A percentile compares a stretch with the other conserved stretches of the same genome.
These are phyloP conservation scores for Sugiyamaella floridensis DNA, from an alignment of 805 yeast species.

Conservation along the genomic window DNA sequence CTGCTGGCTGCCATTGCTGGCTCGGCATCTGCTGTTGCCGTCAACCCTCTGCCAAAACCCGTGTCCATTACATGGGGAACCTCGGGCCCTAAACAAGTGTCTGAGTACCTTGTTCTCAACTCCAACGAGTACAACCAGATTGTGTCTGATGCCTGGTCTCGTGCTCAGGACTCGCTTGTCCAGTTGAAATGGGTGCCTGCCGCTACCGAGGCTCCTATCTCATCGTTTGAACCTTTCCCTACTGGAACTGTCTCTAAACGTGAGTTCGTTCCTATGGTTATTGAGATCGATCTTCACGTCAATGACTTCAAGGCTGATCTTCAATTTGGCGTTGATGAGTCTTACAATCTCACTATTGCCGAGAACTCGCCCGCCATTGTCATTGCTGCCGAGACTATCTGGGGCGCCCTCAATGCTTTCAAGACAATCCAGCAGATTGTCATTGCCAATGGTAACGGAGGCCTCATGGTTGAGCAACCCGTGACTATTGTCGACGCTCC, in stretches of 20 bases:
- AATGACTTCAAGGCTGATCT: conserved; percentile 27
- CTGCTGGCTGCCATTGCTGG: neutral
- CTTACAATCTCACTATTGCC: conserved; percentile 28
- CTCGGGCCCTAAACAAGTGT: conserved; percentile 10
- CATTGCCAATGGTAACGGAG: conserved; percentile 8
- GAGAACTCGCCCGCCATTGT: conserved; percentile 15
- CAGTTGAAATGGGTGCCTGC: conserved; percentile 33
- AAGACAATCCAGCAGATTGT: conserved; percentile 37
- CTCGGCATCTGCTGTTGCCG: conserved; percentile 9
- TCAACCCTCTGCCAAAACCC: conserved; percentile 22
- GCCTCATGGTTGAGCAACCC: conserved; percentile 30
- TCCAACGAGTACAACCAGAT: conserved; percentile 13
- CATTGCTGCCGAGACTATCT: conserved; percentile 31
- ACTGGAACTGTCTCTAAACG: conserved; percentile 8
- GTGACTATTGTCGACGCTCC: conserved; percentile 35
- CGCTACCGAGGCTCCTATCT: conserved; percentile 28
- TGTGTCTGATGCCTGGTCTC: conserved; percentile 25
- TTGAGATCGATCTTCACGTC: conserved; percentile 13
- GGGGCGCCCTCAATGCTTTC: conserved; percentile 40
- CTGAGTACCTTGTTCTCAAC: conserved; percentile 6
- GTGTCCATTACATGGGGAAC: conserved; percentile 14
- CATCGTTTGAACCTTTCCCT: conserved; percentile 21
- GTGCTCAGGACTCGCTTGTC: conserved; percentile 21
- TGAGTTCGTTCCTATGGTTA: neutral
- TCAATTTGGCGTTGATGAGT: conserved; percentile 36